A percentile compares a stretch with the other conserved stretches of the same genome.
Evolutionary conservation across 257 asterid species (phyloP).

Genomic region (Rauvolfia tetraphylla): DNA sequence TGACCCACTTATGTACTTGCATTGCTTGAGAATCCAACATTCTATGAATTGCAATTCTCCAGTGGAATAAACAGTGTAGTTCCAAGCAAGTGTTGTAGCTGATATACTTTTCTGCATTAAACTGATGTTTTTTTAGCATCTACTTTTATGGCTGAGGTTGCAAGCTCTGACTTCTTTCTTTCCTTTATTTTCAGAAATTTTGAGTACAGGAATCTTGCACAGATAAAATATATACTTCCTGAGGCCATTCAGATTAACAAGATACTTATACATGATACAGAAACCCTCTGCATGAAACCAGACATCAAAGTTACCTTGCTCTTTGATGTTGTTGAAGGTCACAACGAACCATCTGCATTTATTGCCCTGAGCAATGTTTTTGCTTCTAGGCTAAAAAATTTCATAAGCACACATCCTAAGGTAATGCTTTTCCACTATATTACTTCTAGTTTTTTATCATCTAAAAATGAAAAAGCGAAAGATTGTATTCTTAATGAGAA

Average conservation of each 20-base stretch:
- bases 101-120: neutral
- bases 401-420: constrained; percentile 46
- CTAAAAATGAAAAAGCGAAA: neutral
- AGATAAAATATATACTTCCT: constrained; percentile 66
- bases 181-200: constrained; percentile 45
- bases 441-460: constrained; percentile 1
- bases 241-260: constrained; percentile 75
- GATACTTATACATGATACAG: constrained; percentile 60
- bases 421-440: constrained; percentile 34
- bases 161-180: constrained; percentile 17
- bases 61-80: neutral
- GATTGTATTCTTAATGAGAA: neutral
- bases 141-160: constrained; percentile 1
- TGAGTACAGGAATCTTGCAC: constrained; percentile 59
- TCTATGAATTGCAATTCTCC: neutral
- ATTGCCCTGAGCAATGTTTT: constrained; percentile 64
- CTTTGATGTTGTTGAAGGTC: constrained; percentile 57
- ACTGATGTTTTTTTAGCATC: neutral
- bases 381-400: constrained; percentile 56
- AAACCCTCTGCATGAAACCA: constrained; percentile 70
- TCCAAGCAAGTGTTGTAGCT: neutral
- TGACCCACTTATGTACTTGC: neutral
- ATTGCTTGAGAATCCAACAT: neutral
- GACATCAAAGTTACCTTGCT: constrained; percentile 48
- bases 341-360: constrained; percentile 48